phyloP scores from a whole-genome alignment of 176 grass and related monocot species.

The Cymbopogon citratus region DNA sequence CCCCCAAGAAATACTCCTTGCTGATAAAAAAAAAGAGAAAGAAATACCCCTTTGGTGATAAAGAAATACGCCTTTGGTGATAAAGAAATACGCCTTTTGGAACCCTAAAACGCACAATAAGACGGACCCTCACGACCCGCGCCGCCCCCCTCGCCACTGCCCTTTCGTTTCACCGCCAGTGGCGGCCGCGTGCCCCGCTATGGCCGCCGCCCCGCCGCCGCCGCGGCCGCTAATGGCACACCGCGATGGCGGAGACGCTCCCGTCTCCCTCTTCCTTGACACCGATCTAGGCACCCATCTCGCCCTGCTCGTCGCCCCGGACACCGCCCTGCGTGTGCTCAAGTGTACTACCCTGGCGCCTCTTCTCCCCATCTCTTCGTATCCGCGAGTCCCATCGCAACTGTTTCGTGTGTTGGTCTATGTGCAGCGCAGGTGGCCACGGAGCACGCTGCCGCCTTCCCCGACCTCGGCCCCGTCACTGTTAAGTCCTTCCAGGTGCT shows the following conservation, averaged over 20 bases:
- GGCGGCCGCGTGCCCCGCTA: constrained; percentile 28
- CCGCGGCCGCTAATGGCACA: not conserved
- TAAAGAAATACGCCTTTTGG: not conserved
- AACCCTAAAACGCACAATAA: not conserved
- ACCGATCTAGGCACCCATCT: constrained; percentile 58
- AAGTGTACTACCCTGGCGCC: constrained; percentile 43
- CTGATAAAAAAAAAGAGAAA: not conserved
- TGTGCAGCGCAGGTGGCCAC: constrained; percentile 22
- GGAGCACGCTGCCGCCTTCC: constrained; percentile 35
- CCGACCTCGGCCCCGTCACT: constrained; percentile 22
- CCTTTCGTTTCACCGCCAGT: not conserved
- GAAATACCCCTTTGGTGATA: too few species aligned
- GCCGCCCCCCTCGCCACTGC: not conserved
- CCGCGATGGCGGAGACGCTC: not conserved
- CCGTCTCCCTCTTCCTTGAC: constrained; percentile 45
- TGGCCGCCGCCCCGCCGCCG: constrained; percentile 3
- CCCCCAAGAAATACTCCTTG: not conserved
- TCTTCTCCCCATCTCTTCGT: not conserved
- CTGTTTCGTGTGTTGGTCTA: constrained; percentile 6
- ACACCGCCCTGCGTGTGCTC: constrained; percentile 41
- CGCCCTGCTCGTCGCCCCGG: constrained; percentile 32
- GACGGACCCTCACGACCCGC: not conserved
- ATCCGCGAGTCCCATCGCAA: too few species aligned
- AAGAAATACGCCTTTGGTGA: too few species aligned
- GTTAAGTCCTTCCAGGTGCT: constrained; percentile 40